Evolutionary conservation across 2,329 filamentous ascomycete genomes (phyloP).

Genomic region (Hymenoscyphus occultus): DNA sequence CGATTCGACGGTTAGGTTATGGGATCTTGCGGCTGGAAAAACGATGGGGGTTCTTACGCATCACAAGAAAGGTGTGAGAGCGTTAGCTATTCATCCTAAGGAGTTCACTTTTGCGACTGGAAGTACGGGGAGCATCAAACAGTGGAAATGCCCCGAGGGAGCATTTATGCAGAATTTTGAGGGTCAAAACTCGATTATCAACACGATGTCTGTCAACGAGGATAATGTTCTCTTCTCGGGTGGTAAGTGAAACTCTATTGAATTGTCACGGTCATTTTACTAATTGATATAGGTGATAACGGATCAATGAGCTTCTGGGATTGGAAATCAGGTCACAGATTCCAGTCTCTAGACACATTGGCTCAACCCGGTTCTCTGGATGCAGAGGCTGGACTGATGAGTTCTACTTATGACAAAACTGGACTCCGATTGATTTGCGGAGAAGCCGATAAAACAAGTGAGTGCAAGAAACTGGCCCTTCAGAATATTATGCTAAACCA

Average conservation of each 20-base stretch:
- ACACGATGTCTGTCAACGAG: constrained; percentile 87
- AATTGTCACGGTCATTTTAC: not conserved
- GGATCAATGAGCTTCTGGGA: constrained; percentile 98
- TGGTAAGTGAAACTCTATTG: constrained; percentile 39
- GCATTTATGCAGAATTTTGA: constrained; percentile 99
- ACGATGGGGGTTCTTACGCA: constrained; percentile 94
- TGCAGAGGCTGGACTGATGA: constrained; percentile 93
- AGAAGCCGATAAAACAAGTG: constrained; percentile 92
- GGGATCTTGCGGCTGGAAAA: constrained; percentile 95
- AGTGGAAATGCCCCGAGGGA: constrained; percentile 98
- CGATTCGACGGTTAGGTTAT: constrained; percentile 85
- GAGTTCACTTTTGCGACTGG: constrained; percentile 97
- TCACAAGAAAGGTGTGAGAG: constrained; percentile 95
- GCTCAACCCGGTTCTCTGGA: constrained; percentile 93
- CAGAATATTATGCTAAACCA: constrained; percentile 24
- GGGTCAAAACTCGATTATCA: constrained; percentile 94
- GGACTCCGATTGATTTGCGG: constrained; percentile 88
- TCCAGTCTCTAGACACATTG: constrained; percentile 84
- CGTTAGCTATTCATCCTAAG: constrained; percentile 77
- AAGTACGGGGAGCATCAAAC: constrained; percentile 92
- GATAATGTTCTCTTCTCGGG: constrained; percentile 95
- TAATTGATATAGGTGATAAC: constrained; percentile 60
- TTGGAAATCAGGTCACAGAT: constrained; percentile 94
- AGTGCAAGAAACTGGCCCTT: constrained; percentile 35
- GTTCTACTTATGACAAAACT: constrained; percentile 85